Percentiles rank a stretch among this genome's conserved stretches.
These are phyloP conservation scores for Metarhizium robertsii DNA, from an alignment of 2,329 filamentous ascomycete species.

Conservation along the genomic window DNA sequence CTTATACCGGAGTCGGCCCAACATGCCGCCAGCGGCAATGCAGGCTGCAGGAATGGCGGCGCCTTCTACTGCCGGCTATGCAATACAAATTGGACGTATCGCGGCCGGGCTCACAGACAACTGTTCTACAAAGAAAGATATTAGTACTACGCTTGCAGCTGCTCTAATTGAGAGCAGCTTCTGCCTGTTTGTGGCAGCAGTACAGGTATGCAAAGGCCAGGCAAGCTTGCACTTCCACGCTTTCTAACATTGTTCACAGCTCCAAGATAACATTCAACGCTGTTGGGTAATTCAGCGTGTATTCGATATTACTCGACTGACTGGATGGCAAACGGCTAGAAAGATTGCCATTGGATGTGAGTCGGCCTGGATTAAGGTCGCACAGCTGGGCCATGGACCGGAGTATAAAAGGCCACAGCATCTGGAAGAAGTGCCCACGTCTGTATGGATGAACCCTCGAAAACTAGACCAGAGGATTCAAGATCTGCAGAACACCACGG, in stretches of 20 bases:
- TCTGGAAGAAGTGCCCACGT: conserved; percentile 23
- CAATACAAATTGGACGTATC: conserved; percentile 71
- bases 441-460: conserved; percentile 41
- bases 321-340: conserved; percentile 77
- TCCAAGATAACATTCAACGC: conserved; percentile 58
- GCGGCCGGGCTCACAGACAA: conserved; percentile 60
- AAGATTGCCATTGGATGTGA: conserved; percentile 81
- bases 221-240: background rate
- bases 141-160: conserved; percentile 71
- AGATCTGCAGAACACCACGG: conserved; percentile 32
- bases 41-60: conserved; percentile 75
- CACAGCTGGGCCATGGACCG: conserved; percentile 64
- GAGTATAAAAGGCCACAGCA: conserved; percentile 50
- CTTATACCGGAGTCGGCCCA: conserved; percentile 72
- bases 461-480: conserved; percentile 43
- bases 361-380: conserved; percentile 69
- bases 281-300: conserved; percentile 69
- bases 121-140: conserved; percentile 39
- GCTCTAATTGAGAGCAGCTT: conserved; percentile 77
- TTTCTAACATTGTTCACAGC: background rate
- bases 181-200: conserved; percentile 75
- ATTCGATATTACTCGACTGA: conserved; percentile 66
- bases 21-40: conserved; percentile 86
- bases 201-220: conserved; percentile 43
- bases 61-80: conserved; percentile 58